Evolutionary conservation across 768 basidiomycete genomes (phyloP).

Genomic region (Neoboletus magnificus): DNA sequence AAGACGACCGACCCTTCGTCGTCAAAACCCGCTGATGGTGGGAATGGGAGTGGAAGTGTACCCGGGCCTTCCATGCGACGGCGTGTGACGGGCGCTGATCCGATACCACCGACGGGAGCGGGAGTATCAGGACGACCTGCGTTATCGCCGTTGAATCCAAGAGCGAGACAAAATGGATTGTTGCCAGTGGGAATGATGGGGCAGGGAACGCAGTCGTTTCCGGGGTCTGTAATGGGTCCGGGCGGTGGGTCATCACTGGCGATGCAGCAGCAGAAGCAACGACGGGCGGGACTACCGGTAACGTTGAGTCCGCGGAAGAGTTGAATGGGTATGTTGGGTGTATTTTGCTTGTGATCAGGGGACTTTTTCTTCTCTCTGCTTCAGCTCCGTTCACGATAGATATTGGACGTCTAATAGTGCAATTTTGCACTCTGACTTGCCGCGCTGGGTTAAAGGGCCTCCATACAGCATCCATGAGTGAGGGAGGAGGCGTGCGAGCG

Average conservation of each 20-base stretch:
- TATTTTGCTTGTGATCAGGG: not conserved
- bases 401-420: not conserved
- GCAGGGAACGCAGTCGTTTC: slow-evolving; percentile 35
- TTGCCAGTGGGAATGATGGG: slow-evolving; percentile 36
- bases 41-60: not conserved
- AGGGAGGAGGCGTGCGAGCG: not conserved
- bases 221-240: slow-evolving; percentile 11
- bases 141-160: slow-evolving; percentile 73
- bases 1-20: slow-evolving; percentile 23
- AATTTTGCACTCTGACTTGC: not conserved
- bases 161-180: slow-evolving; percentile 50
- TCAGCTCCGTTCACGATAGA: not conserved
- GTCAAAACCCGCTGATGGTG: slow-evolving; percentile 8
- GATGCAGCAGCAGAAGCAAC: slow-evolving; percentile 38
- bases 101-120: slow-evolving; percentile 22
- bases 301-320: slow-evolving; percentile 34
- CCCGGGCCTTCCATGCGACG: slow-evolving; percentile 52
- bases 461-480: too few relatives aligned
- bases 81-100: slow-evolving; percentile 56
- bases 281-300: slow-evolving; percentile 38
- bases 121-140: slow-evolving; percentile 35
- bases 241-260: slow-evolving; percentile 14
- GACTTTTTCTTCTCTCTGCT: not conserved
- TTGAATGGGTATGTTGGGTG: not conserved
- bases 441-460: not conserved